phyloP scores from a whole-genome alignment of 2,329 filamentous ascomycete genomes.

The Achaetomium macrosporum region DNA sequence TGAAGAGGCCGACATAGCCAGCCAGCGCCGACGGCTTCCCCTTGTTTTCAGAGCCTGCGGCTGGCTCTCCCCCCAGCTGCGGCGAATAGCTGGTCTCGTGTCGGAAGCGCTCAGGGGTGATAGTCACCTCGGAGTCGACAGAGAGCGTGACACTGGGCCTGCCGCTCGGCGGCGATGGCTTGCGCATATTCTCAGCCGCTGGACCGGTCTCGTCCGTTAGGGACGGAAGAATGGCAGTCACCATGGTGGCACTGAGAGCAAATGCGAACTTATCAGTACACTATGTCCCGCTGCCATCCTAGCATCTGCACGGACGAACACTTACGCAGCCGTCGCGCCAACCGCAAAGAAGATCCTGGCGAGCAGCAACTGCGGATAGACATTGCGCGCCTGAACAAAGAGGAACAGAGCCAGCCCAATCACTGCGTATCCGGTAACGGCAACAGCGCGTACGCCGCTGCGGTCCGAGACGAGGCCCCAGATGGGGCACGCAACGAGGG shows the following conservation, averaged over 20 bases:
- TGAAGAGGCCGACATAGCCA: slow-evolving; percentile 86
- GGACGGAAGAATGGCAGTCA: slow-evolving; percentile 84
- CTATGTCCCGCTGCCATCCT: background rate
- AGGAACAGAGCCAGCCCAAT: slow-evolving; percentile 71
- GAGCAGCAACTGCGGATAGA: slow-evolving; percentile 83
- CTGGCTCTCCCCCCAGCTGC: slow-evolving; percentile 4
- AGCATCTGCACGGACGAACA: slow-evolving; percentile 7
- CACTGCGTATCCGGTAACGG: slow-evolving; percentile 73
- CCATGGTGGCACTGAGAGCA: slow-evolving; percentile 70
- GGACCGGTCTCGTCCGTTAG: slow-evolving; percentile 48
- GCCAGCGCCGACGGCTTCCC: slow-evolving; percentile 61
- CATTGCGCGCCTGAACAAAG: slow-evolving; percentile 78
- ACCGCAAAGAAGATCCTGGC: slow-evolving; percentile 83
- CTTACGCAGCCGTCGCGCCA: slow-evolving; percentile 80
- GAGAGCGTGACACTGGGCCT: slow-evolving; percentile 60
- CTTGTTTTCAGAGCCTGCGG: slow-evolving; percentile 23
- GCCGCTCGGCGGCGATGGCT: slow-evolving; percentile 34
- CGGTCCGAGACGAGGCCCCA: slow-evolving; percentile 77
- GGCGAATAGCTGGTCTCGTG: slow-evolving; percentile 11
- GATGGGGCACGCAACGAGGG: slow-evolving; percentile 69
- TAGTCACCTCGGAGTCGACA: slow-evolving; percentile 67
- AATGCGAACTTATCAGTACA: background rate
- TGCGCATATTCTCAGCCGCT: slow-evolving; percentile 26
- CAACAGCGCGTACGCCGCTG: slow-evolving; percentile 66
- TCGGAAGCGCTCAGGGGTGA: slow-evolving; percentile 59